phyloP scores from a whole-genome alignment of 1,284 basidiomycete species.

The Ganoderma meredithae region DNA sequence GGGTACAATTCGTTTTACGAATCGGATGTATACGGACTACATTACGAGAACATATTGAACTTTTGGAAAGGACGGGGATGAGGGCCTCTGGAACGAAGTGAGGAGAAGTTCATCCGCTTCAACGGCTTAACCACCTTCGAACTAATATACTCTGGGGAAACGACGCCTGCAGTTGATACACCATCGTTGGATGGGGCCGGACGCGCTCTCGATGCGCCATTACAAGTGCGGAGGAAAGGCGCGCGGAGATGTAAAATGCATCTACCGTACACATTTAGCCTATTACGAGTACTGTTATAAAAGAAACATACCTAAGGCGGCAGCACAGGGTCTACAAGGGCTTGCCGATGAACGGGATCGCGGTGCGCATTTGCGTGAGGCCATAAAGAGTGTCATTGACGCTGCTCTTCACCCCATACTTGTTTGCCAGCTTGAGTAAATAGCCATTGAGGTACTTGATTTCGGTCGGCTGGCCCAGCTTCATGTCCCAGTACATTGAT shows the following conservation, averaged over 20 bases:
- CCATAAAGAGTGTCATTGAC: conserved; percentile 58
- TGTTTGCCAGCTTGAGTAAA: conserved; percentile 69
- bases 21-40: neutral
- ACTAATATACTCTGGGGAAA: neutral
- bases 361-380: conserved; percentile 61
- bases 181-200: neutral
- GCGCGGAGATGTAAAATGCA: neutral
- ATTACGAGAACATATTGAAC: conserved; percentile 11
- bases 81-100: neutral
- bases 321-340: neutral
- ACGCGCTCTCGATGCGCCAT: neutral
- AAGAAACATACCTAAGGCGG: neutral
- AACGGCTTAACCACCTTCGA: neutral
- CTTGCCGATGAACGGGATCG: conserved; percentile 35
- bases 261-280: neutral
- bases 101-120: neutral
- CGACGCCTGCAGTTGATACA: neutral
- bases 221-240: neutral
- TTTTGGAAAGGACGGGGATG: neutral
- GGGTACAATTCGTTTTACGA: neutral
- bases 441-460: conserved; percentile 91
- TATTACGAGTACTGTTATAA: neutral
- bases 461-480: conserved; percentile 69
- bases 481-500: conserved; percentile 81
- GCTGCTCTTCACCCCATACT: conserved; percentile 72